Base-by-base conservation (phyloP, 2,329 filamentous ascomycete genomes). In the Tricladium varicosporioides region DNA sequence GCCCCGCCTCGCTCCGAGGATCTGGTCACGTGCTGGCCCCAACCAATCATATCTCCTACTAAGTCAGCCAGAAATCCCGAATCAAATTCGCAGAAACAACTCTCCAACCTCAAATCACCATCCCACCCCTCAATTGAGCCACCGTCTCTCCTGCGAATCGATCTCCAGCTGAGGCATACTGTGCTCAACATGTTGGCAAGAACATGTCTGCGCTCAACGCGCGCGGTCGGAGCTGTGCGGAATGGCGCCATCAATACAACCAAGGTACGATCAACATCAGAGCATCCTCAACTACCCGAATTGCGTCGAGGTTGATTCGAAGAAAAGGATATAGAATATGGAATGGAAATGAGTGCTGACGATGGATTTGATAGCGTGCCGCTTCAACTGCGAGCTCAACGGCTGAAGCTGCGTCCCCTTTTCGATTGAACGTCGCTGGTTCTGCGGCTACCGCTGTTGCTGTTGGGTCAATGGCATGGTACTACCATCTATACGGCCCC, bases 401-500 rank as follows among this genome's bases (percentile, higher is more conserved):
- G 76, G 81, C 84, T 74, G 84, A 88, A 74, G 81, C 84, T 74
- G 80, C 86, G 72, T 88, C 90, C 70, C 82, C 89, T 70, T 87
- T 89, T 76, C 87, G 87, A 77, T 82, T 94, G 76, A 97, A 93
- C 78, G 81, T 92, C 70, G 89, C 92, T 73, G 91, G 91, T 72
- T 84, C 86, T 71, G 90, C 89, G 73, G 92, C 94, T 69, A 96
- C 92, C 69, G 85, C 88, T 69, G 83, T 92, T 72, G 91, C 93
- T 70, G 80, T 91, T 76, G 92, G 92, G 70, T 93, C 93, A 67
- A 86, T 93, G 71, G 92, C 91, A 69, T 97, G 92, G 92, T 97
- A 97, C 81, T 96, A 93, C 77, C 91, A 96, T 78, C 87, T 96
- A 69, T 97, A 96, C 77, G 94, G 92, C 71, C 85, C 90, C 70